Percentiles rank a stretch among this genome's conserved stretches.
These are phyloP conservation scores for Saussurea involucrata DNA, from an alignment of 129 eudicot genomes.

Conservation along the genomic window DNA sequence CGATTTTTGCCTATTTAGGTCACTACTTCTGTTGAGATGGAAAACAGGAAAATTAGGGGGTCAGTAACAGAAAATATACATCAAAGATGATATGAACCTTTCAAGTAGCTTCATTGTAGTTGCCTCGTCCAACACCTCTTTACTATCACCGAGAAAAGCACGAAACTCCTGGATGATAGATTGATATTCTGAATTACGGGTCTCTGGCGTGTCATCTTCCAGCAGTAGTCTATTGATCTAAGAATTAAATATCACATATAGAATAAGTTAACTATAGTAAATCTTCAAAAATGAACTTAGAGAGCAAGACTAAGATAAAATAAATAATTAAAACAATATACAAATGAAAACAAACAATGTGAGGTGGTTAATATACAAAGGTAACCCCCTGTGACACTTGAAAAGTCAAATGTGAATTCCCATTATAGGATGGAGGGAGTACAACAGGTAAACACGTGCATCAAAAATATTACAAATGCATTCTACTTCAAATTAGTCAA, in stretches of 20 bases:
- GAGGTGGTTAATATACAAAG: background rate
- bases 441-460: background rate
- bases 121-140: conserved; percentile 96
- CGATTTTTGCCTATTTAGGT: background rate
- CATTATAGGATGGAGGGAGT: background rate
- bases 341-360: background rate
- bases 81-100: conserved; percentile 42
- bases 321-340: background rate
- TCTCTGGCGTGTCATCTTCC: conserved; percentile 61
- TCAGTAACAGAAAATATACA: background rate
- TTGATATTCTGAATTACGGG: conserved; percentile 60
- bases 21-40: background rate
- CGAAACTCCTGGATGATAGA: conserved; percentile 72
- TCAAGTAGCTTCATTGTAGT: conserved; percentile 88
- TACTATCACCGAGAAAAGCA: conserved; percentile 91
- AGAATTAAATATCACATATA: conserved; percentile 16
- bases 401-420: background rate
- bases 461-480: background rate
- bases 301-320: background rate
- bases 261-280: background rate
- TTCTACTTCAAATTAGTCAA: background rate
- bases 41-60: background rate
- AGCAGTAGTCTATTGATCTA: conserved; percentile 89
- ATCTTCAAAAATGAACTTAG: background rate
- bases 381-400: background rate